These are phyloP conservation scores for Bathelium albidoporum DNA, from an alignment of 495 filamentous ascomycete genomes.

Conservation along the genomic window DNA sequence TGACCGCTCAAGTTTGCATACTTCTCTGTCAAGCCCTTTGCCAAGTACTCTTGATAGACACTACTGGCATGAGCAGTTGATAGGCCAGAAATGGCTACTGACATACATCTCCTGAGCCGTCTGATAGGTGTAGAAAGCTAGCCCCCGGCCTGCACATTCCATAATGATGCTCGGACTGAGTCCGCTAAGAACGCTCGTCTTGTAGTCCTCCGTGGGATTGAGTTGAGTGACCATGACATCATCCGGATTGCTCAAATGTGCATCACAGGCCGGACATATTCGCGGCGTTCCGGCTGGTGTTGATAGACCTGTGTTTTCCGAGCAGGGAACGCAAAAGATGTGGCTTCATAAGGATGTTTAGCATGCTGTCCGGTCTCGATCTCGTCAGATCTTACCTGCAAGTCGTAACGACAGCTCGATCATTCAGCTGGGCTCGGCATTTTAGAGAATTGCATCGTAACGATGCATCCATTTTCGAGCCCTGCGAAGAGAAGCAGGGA, in stretches of 20 bases:
- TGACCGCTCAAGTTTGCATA: slow-evolving; percentile 57
- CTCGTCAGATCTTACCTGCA: slow-evolving; percentile 54
- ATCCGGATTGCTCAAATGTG: slow-evolving; percentile 58
- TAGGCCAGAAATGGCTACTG: not conserved
- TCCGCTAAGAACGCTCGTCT: slow-evolving; percentile 80
- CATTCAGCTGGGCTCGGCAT: slow-evolving; percentile 61
- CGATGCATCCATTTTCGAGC: slow-evolving; percentile 52
- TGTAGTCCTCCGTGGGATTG: slow-evolving; percentile 87
- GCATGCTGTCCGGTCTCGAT: slow-evolving; percentile 5
- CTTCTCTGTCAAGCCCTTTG: slow-evolving; percentile 64
- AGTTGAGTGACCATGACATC: slow-evolving; percentile 67
- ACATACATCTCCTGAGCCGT: slow-evolving; percentile 77
- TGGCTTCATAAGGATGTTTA: slow-evolving; percentile 46
- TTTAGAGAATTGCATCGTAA: slow-evolving; percentile 75
- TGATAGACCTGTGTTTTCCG: slow-evolving; percentile 55
- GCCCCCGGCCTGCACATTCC: slow-evolving; percentile 75
- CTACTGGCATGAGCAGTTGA: slow-evolving; percentile 34
- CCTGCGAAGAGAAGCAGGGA: not conserved
- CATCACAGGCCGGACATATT: slow-evolving; percentile 74
- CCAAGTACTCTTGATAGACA: slow-evolving; percentile 70
- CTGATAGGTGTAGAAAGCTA: slow-evolving; percentile 89
- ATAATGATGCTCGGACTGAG: slow-evolving; percentile 75
- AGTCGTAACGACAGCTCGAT: slow-evolving; percentile 78
- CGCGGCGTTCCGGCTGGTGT: slow-evolving; percentile 44
- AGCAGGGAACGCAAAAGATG: slow-evolving; percentile 74